These are phyloP conservation scores for Leccinum subgranulosum DNA, from an alignment of 768 basidiomycete genomes.

Conservation along the genomic window DNA sequence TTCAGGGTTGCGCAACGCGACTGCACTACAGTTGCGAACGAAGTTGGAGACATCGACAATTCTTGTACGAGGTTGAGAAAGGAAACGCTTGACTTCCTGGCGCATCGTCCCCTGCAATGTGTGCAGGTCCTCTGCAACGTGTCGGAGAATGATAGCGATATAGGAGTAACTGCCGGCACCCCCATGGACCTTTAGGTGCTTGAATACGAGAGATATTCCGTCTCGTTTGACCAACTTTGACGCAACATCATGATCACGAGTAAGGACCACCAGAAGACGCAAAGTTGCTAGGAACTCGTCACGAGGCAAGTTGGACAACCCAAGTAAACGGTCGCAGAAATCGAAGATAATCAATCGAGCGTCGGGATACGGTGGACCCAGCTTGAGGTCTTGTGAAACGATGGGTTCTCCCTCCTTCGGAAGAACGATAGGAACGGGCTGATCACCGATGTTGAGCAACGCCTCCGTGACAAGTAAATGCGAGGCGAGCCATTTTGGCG, in stretches of 20 bases:
- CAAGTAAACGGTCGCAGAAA: conserved; percentile 70
- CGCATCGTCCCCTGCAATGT: conserved; percentile 72
- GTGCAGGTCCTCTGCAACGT: conserved; percentile 76
- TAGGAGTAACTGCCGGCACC: conserved; percentile 75
- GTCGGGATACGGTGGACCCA: conserved; percentile 60
- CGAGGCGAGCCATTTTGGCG: conserved; percentile 86
- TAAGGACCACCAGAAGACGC: conserved; percentile 81
- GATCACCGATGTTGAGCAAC: conserved; percentile 72
- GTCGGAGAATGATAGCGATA: conserved; percentile 85
- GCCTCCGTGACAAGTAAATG: conserved; percentile 85
- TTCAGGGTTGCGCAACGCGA: conserved; percentile 77
- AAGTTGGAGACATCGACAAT: conserved; percentile 68
- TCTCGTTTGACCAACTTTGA: conserved; percentile 63
- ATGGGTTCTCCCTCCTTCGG: conserved; percentile 73
- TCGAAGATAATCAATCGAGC: conserved; percentile 70
- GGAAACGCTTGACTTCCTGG: conserved; percentile 78
- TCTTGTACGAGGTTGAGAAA: conserved; percentile 67
- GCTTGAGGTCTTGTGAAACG: conserved; percentile 44
- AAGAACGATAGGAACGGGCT: conserved; percentile 59
- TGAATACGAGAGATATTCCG: conserved; percentile 63
- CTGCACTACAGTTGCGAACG: conserved; percentile 70
- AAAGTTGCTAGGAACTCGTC: conserved; percentile 83
- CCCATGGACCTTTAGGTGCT: conserved; percentile 55
- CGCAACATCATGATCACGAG: conserved; percentile 65
- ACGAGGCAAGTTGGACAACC: conserved; percentile 57